Evolutionary conservation across 1,284 basidiomycete species (phyloP).

Genomic region (Apiotrichum siamense): DNA sequence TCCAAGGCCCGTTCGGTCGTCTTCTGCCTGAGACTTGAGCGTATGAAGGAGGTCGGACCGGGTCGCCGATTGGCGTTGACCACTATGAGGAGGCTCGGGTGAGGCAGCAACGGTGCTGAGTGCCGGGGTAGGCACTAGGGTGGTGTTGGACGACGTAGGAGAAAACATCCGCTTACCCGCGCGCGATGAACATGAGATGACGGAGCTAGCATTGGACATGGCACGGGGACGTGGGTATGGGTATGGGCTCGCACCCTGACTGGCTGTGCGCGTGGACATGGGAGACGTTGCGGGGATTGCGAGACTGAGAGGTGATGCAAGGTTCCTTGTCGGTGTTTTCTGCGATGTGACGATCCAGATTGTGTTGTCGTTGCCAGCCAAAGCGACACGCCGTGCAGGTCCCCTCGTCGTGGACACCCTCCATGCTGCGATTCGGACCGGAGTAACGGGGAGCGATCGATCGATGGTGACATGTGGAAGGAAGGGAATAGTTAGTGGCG

Average conservation of each 20-base stretch:
- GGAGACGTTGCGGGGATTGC: neutral
- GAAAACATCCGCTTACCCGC: slow-evolving; percentile 25
- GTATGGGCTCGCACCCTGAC: slow-evolving; percentile 16
- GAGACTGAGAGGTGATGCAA: slow-evolving; percentile 1
- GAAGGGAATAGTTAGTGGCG: slow-evolving; percentile 27
- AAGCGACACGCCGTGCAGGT: slow-evolving; percentile 24
- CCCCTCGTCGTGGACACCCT: slow-evolving; percentile 14
- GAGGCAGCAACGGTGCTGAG: slow-evolving; percentile 14
- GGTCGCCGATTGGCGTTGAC: neutral
- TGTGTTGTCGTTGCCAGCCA: slow-evolving; percentile 32
- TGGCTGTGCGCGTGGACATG: slow-evolving; percentile 10
- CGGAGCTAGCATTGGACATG: slow-evolving; percentile 26
- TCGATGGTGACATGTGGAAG: slow-evolving; percentile 21
- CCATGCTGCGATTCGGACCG: slow-evolving; percentile 36
- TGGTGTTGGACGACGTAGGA: slow-evolving; percentile 19
- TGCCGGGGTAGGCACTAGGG: neutral
- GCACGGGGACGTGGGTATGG: slow-evolving; percentile 18
- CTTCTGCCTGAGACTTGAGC: slow-evolving; percentile 23
- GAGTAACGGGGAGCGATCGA: slow-evolving; percentile 21
- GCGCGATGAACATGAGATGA: slow-evolving; percentile 20
- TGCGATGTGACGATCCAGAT: slow-evolving; percentile 31
- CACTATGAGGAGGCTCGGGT: slow-evolving; percentile 16
- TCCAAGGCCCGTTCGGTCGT: slow-evolving; percentile 20
- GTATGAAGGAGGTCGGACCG: slow-evolving; percentile 30
- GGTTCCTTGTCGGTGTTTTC: neutral